Base-by-base conservation (phyloP, 768 basidiomycete genomes). In the Thelephora ganbajun region DNA sequence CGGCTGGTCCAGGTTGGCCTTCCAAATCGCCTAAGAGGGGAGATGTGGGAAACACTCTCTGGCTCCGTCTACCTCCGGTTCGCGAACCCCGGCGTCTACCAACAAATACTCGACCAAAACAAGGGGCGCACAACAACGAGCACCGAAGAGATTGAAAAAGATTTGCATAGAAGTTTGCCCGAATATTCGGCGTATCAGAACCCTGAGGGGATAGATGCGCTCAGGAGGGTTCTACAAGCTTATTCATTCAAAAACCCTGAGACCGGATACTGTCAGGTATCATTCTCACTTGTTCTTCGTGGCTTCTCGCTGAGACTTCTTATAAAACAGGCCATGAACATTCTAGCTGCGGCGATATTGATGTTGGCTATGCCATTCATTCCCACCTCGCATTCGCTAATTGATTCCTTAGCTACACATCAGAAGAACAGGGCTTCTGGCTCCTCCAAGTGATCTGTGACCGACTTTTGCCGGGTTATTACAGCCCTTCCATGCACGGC, bases 71-170 rank as follows among this genome's bases (percentile, higher is more conserved):
- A 80, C 63, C 77, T 96, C 14, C 89, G 96, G 11, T 91, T 83
- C 57, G 70, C 78, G 41, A 83, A 92, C 52, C 91, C 88, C 1
- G 88, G 91, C 7, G 73, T 75, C 47, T 99, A 96, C 60, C 71
- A 77, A 11, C 69, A 70, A 6, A 70, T 98, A 13, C 65, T 97
- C 4, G 72, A 77, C 46, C 79, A 88, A 46, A 80, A 91, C 61
- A 70, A 72, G 50, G 92, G 89, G 6, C 75, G 79, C 50, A 81
- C 77, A 18, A 90, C 73, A 44, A 85, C 85, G 7, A 90, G 90
- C 54, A 94, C 93, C 1, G 96, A 99, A 59, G 96, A 99, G 60
- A 99, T 99, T 37, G 96, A 98, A 69, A 99, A 99, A 63, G 96
- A 99, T 62, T 65, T 99, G 22, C 93, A 96, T 63, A 74, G 96